Conservation (phyloP, 345 rosid genomes). For the Xanthoceras sorbifolium region DNA sequence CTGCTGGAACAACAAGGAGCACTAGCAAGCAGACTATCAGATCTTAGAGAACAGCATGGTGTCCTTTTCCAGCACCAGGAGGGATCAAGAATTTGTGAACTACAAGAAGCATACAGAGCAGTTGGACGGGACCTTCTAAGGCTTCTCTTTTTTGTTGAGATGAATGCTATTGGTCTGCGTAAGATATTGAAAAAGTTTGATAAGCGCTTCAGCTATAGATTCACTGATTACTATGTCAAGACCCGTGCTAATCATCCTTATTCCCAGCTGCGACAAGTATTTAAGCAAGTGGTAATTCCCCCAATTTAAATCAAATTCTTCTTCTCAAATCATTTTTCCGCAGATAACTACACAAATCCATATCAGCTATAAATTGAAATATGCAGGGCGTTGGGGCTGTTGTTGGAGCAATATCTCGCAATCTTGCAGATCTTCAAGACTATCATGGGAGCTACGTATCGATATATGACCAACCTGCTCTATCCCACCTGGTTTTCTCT, state of each 20-base stretch:
- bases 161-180: constrained; percentile 72
- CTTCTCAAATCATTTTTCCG: constrained; percentile 3
- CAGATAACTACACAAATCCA: constrained; percentile 4
- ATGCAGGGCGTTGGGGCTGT: constrained; percentile 83
- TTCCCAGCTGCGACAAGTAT: constrained; percentile 79
- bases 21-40: constrained; percentile 47
- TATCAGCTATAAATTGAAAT: constrained; percentile 15
- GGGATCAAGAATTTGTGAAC: constrained; percentile 41
- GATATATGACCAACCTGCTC: constrained; percentile 73
- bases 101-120: constrained; percentile 57
- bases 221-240: constrained; percentile 78
- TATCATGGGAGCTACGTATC: constrained; percentile 71
- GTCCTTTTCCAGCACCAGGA: constrained; percentile 45
- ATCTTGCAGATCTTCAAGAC: constrained; percentile 75
- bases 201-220: constrained; percentile 74
- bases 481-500: constrained; percentile 55
- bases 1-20: constrained; percentile 65
- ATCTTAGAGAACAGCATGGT: constrained; percentile 51
- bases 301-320: constrained; percentile 2
- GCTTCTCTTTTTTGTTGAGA: constrained; percentile 70
- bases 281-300: constrained; percentile 74
- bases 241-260: constrained; percentile 88
- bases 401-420: constrained; percentile 78
- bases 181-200: constrained; percentile 83
- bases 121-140: constrained; percentile 61